These are phyloP conservation scores for Phytophthora uliginosa DNA, from an alignment of 352 stramenopile species.

Conservation along the genomic window DNA sequence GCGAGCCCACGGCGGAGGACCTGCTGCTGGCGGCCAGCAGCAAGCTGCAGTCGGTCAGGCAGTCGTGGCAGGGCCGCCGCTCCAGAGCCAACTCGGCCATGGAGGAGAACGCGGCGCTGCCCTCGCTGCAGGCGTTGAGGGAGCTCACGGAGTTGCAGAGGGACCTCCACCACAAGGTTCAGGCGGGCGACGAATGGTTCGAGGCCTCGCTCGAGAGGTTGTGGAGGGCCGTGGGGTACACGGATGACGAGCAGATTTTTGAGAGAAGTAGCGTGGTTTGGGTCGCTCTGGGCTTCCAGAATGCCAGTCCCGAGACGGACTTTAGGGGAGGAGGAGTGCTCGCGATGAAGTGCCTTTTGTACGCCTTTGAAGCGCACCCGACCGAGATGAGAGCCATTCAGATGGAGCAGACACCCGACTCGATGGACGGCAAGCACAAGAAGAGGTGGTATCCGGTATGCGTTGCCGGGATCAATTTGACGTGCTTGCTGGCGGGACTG, in stretches of 20 bases:
- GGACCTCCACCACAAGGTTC: constrained; percentile 75
- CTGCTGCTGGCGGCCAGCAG: constrained; percentile 59
- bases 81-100: constrained; percentile 33
- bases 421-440: constrained; percentile 31
- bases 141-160: constrained; percentile 69
- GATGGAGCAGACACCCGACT: constrained; percentile 50
- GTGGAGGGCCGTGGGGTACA: constrained; percentile 58
- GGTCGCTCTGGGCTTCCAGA: constrained; percentile 85
- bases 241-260: constrained; percentile 34
- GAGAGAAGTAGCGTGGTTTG: constrained; percentile 63
- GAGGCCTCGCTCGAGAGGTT: constrained; percentile 69
- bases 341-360: constrained; percentile 88
- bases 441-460: constrained; percentile 84
- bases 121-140: constrained; percentile 43
- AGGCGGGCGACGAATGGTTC: constrained; percentile 66
- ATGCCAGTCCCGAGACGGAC: constrained; percentile 82
- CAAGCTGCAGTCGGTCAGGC: constrained; percentile 63
- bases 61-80: constrained; percentile 29
- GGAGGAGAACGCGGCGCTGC: constrained; percentile 20
- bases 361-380: constrained; percentile 81
- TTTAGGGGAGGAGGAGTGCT: constrained; percentile 85
- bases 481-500: constrained; percentile 79
- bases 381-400: constrained; percentile 77
- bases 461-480: constrained; percentile 88
- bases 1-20: constrained; percentile 75